Evolutionary conservation across 2,329 filamentous ascomycete genomes (phyloP), one percentile per base, ranked within the genome.

Genomic region (Diaporthe caulivora): DNA sequence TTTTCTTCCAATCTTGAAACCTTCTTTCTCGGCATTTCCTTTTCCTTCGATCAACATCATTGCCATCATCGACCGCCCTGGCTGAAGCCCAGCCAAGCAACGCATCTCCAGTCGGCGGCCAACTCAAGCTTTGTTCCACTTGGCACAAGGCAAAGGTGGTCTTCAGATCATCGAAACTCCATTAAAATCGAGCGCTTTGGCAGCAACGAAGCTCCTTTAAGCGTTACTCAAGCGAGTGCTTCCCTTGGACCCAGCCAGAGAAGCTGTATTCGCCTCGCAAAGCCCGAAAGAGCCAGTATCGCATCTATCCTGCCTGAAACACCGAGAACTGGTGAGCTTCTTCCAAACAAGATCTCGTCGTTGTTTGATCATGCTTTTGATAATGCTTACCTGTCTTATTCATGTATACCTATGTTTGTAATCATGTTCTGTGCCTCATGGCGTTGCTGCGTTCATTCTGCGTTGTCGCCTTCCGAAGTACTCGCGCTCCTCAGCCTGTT

Each of bases 141-240:
- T 13, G 26, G 18, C 58, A 47, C 2, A 47, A 2, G n/a, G 3
- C 3, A 40, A 18, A 11, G n/a, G n/a, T n/a, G 10, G 1, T 40
- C 15, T 42, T 18, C 7, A 9, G 13, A 42, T n/a, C 34, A 40
- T 24, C 17, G 29, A 15, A 44, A 29, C 0, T 21, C n/a, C 24
- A 1, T 10, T 10, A 21, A 1, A 0, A 29, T 0, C 2, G 6
- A 9, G 37, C n/a, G 11, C 2, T 8, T 26, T 0, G 3, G 9
- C 58, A 47, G 40, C 17, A 6, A 13, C 10, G 26, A 8, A 47
- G 31, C 1, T 6, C 9, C 26, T 47, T n/a, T 10, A 2, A 29
- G 2, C 17, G 8, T 26, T 2, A 9, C 17, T 18, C 1, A 13
- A 13, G 37, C 11, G 37, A 13, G 6, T 40, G 7, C 26, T 47